Percentiles rank a stretch among this genome's conserved stretches.
Conservation (phyloP, 1,139 yeast genomes). For the Casaregolazyma lundiana region DNA sequence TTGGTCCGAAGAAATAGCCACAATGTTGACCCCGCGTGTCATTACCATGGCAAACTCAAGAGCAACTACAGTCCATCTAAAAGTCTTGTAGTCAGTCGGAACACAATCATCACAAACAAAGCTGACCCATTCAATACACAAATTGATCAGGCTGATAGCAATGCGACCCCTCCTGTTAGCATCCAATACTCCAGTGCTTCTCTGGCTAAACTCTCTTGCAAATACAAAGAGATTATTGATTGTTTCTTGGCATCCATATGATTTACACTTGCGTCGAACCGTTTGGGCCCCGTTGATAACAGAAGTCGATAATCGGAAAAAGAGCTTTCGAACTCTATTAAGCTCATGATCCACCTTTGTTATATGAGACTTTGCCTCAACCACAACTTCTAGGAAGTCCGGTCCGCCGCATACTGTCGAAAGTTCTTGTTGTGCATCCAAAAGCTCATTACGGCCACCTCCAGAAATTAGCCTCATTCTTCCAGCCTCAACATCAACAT, state of each 20-base stretch:
- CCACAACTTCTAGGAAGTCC: slow-evolving; percentile 48
- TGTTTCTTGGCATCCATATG: slow-evolving; percentile 56
- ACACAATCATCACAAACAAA: slow-evolving; percentile 92
- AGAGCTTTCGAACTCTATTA: slow-evolving; percentile 58
- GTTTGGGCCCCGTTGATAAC: slow-evolving; percentile 61
- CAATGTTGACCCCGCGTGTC: slow-evolving; percentile 84
- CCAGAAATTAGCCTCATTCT: slow-evolving; percentile 66
- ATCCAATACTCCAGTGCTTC: slow-evolving; percentile 62
- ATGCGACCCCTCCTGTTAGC: slow-evolving; percentile 62
- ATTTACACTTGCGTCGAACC: slow-evolving; percentile 44
- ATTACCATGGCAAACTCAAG: slow-evolving; percentile 94
- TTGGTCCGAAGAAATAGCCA: slow-evolving; percentile 73
- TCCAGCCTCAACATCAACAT: slow-evolving; percentile 54
- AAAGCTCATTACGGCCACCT: slow-evolving; percentile 51
- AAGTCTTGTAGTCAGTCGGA: slow-evolving; percentile 86
- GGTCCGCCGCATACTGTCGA: slow-evolving; percentile 44
- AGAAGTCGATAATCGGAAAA: slow-evolving; percentile 64
- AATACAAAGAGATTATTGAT: slow-evolving; percentile 73
- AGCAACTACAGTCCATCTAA: slow-evolving; percentile 94
- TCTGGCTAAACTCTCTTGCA: slow-evolving; percentile 79
- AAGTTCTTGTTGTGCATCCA: slow-evolving; percentile 41
- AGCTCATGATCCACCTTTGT: slow-evolving; percentile 73
- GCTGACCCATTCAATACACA: slow-evolving; percentile 87
- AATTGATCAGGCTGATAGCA: slow-evolving; percentile 65
- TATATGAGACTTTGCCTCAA: slow-evolving; percentile 67